A percentile compares a stretch with the other conserved stretches of the same genome.
Conservation (phyloP, 2,329 filamentous ascomycete genomes). For the Beauveria sp. region DNA sequence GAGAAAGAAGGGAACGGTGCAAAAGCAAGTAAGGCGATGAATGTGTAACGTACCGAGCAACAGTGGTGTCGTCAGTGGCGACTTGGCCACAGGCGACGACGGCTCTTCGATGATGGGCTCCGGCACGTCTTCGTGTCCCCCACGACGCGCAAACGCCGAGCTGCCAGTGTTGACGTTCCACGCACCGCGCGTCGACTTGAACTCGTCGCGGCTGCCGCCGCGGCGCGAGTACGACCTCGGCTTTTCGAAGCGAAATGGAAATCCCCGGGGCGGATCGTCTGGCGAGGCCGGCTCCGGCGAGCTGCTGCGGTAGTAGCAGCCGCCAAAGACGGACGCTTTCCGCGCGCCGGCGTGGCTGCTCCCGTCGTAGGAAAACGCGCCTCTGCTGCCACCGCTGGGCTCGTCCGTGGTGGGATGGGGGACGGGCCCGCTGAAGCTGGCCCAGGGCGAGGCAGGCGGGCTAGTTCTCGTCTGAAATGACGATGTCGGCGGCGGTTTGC, state of each 20-base stretch:
- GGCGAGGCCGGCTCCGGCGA: neutral
- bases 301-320: neutral
- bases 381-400: neutral
- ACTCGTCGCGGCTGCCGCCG: neutral
- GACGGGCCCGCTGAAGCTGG: neutral
- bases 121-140: constrained; percentile 17
- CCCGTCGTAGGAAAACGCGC: neutral
- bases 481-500: neutral
- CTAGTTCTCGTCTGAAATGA: neutral
- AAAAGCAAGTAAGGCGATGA: too few species aligned
- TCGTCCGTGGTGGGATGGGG: neutral
- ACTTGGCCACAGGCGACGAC: constrained; percentile 17
- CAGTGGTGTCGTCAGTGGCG: constrained; percentile 18
- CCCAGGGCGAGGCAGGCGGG: neutral
- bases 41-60: constrained; percentile 23
- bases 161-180: constrained; percentile 6
- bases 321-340: neutral
- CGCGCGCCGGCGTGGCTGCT: too few species aligned
- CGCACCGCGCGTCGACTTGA: constrained; percentile 3
- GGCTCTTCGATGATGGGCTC: constrained; percentile 30
- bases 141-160: neutral
- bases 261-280: neutral
- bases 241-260: neutral
- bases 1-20: neutral
- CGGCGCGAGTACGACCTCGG: neutral